Percentiles rank a stretch among this genome's conserved stretches.
These are phyloP conservation scores for button mushroom (Agaricus bisporus) DNA, from an alignment of 768 basidiomycete genomes.

Conservation along the genomic window DNA sequence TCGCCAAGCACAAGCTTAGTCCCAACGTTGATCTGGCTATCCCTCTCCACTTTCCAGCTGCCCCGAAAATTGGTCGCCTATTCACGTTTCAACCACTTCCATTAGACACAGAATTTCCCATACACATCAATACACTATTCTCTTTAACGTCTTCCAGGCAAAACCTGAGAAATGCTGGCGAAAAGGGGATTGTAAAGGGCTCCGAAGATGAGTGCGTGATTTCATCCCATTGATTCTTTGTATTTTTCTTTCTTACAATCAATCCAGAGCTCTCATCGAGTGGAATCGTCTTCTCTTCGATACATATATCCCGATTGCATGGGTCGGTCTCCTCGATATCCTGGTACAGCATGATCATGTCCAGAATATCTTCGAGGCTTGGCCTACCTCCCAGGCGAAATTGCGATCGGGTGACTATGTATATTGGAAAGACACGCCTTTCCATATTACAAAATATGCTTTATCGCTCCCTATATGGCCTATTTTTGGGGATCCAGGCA, in stretches of 20 bases:
- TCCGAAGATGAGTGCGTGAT: slow-evolving; percentile 36
- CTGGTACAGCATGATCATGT: slow-evolving; percentile 19
- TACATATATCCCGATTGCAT: slow-evolving; percentile 37
- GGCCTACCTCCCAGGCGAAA: slow-evolving; percentile 29
- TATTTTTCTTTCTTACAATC: not conserved
- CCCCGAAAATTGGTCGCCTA: slow-evolving; percentile 27
- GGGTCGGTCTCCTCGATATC: slow-evolving; percentile 29
- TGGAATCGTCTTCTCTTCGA: slow-evolving; percentile 46
- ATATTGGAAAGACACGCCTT: slow-evolving; percentile 32
- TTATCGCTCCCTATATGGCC: slow-evolving; percentile 29
- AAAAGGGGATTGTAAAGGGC: slow-evolving; percentile 29
- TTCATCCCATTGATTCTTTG: not conserved
- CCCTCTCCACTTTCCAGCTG: slow-evolving; percentile 17
- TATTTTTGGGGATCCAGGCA: slow-evolving; percentile 11
- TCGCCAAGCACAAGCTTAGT: slow-evolving; percentile 35
- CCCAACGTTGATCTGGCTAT: slow-evolving; percentile 33
- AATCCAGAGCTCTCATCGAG: slow-evolving; percentile 32
- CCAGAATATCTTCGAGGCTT: slow-evolving; percentile 28
- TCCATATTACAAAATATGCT: slow-evolving; percentile 22
- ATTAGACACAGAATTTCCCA: slow-evolving; percentile 35
- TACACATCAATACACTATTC: slow-evolving; percentile 41
- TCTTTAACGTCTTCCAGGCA: slow-evolving; percentile 40
- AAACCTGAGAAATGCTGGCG: slow-evolving; percentile 34
- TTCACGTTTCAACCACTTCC: slow-evolving; percentile 48
- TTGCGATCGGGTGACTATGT: slow-evolving; percentile 31